Evolutionary conservation across 495 filamentous ascomycete genomes (phyloP), one percentile per base, ranked within the genome.

Genomic region (Aspergillus campestris): DNA sequence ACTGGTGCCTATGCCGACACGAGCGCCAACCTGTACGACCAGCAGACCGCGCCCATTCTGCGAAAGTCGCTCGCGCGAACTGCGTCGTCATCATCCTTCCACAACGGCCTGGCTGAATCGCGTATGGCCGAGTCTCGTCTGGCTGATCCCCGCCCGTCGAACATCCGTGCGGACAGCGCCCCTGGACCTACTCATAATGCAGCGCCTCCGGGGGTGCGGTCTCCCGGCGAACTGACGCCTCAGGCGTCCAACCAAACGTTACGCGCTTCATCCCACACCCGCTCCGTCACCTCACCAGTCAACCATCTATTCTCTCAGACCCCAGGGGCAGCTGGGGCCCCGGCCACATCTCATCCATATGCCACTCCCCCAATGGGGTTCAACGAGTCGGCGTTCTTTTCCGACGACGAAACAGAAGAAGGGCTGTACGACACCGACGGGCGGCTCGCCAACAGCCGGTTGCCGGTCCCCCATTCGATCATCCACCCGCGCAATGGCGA

Each of bases 41-140:
- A 91, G 57, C 85, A 94, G 55, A 94, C 91, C 9, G 76, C 90
- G 3, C 92, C 92, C 0, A 95, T 98, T 42, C 68, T 97, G 11
- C 82, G 88, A 51, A 87, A 89, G 52, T 90, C 86, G 0, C 74
- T 91, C 30, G 79, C 74, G 9, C 73, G 82, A 13, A 87, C 83
- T 11, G 74, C 78, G 15, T 87, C 82, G 31, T 74, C 79, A 4
- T 78, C 81, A 0, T 92, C 88, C 0, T 91, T 98, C 60, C 89
- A 95, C 47, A 91, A 86, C 53, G 86, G 86, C 34, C 90, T 95
- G 41, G 77, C 83, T 1, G 89, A 95, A 53, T 72, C 76, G 2
- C 18, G 18, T 24, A 24, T 24, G 18, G 18, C 18, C 18, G 18
- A 24, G 18, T 24, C 18, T 24, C 18, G 86, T 35, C 90, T 95